A percentile compares a stretch with the other conserved stretches of the same genome.
phyloP scores from a whole-genome alignment of 2,329 filamentous ascomycete genomes.

The Penicillium sp. region DNA sequence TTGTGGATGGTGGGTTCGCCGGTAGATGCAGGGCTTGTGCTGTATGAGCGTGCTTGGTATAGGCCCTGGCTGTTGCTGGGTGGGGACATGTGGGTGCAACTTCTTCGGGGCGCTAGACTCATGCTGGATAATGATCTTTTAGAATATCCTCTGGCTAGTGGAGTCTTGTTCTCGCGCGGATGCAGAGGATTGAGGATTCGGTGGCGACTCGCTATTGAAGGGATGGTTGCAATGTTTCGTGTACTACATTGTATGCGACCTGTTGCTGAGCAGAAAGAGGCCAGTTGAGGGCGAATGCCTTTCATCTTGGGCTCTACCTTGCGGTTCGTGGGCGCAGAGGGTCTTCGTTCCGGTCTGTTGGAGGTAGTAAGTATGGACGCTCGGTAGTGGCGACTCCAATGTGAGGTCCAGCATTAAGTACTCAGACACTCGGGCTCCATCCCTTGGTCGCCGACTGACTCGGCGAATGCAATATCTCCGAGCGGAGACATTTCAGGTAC shows the following conservation, averaged over 20 bases:
- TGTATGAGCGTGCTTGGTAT: constrained; percentile 4
- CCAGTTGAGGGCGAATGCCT: neutral
- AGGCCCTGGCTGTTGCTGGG: neutral
- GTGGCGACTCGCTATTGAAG: neutral
- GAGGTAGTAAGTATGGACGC: no score
- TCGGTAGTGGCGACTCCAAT: no score
- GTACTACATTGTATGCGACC: neutral
- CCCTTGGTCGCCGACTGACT: constrained; percentile 3
- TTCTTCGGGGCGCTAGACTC: neutral
- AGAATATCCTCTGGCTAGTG: neutral
- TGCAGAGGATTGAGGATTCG: neutral
- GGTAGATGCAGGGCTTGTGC: constrained; percentile 6
- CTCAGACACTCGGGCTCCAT: neutral
- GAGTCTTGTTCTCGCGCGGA: no score
- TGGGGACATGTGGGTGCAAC: neutral
- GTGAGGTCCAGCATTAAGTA: no score
- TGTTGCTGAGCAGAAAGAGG: neutral
- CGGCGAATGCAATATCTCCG: constrained; percentile 2
- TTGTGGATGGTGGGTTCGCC: constrained; percentile 32
- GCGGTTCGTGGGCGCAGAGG: no score
- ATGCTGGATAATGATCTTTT: neutral
- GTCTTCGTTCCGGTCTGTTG: no score
- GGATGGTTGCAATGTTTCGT: neutral
- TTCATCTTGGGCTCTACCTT: neutral
- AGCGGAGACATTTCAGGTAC: neutral